These are phyloP conservation scores for Plasmodium vivax DNA, from an alignment of 169 alveolate species.

Conservation along the genomic window DNA sequence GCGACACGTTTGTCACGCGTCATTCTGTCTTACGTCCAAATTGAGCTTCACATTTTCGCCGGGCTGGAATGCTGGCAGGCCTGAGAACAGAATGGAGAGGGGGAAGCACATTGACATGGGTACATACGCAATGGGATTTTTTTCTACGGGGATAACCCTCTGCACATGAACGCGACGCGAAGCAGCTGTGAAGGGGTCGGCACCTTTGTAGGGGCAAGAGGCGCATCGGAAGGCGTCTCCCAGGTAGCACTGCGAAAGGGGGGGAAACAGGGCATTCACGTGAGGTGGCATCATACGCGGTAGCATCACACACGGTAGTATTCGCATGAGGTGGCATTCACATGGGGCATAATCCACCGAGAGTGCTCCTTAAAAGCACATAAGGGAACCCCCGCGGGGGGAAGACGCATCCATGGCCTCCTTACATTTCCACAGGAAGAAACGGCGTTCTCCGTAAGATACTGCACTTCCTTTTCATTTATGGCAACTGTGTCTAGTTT, in stretches of 20 bases:
- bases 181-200: not conserved
- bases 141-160: not conserved
- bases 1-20: not conserved
- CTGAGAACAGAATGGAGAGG: conserved; percentile 15
- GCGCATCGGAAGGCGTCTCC: conserved; percentile 75
- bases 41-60: conserved; percentile 72
- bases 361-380: not conserved
- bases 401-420: not conserved
- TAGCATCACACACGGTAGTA: not conserved
- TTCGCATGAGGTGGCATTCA: not conserved
- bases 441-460: conserved; percentile 52
- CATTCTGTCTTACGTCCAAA: conserved; percentile 50
- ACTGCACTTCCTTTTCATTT: conserved; percentile 47
- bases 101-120: not conserved
- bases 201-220: conserved; percentile 73
- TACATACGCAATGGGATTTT: not conserved
- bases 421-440: conserved; percentile 74
- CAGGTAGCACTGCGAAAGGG: conserved; percentile 31
- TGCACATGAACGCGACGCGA: not conserved
- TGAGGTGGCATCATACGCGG: not conserved
- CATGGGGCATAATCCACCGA: not conserved
- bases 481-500: conserved; percentile 30
- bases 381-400: not conserved
- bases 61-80: conserved; percentile 70
- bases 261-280: not conserved